A percentile compares a stretch with the other conserved stretches of the same genome.
Evolutionary conservation across 75 land plant species (phyloP).

Genomic region (Azolla pinnata): DNA sequence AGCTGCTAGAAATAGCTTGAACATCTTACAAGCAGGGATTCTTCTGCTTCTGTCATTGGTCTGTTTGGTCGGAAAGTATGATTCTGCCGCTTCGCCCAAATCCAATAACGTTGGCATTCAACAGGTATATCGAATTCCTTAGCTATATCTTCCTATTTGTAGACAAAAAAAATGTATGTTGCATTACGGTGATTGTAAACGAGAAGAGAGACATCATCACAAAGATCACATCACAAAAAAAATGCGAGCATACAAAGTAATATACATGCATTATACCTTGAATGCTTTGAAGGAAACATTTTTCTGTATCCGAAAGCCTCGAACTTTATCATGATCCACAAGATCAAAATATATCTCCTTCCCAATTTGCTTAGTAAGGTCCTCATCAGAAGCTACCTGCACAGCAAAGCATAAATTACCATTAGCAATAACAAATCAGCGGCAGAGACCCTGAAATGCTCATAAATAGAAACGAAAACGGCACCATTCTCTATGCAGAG

Average conservation of each 20-base stretch:
- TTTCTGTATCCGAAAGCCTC: conserved; percentile 68
- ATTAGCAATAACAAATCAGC: not conserved
- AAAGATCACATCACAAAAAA: not conserved
- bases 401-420: not conserved
- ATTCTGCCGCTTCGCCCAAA: conserved; percentile 83
- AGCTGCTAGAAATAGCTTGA: too few species aligned
- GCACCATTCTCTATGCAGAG: not conserved
- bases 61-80: conserved; percentile 76
- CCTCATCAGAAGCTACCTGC: conserved; percentile 66
- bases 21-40: conserved; percentile 52
- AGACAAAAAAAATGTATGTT: not conserved
- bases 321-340: conserved; percentile 88
- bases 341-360: conserved; percentile 83
- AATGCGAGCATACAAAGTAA: not conserved
- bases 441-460: too few species aligned
- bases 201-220: not conserved
- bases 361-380: conserved; percentile 68
- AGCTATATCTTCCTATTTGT: conserved; percentile 59
- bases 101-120: conserved; percentile 63
- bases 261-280: conserved; percentile 48
- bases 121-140: conserved; percentile 57
- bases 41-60: conserved; percentile 53
- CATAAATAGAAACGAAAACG: not conserved
- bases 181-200: not conserved
- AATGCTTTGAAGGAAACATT: conserved; percentile 51